Percentiles rank a stretch among this genome's conserved stretches.
These are phyloP conservation scores for Berberis vulgaris DNA, from an alignment of 164 flowering plant genomes.

Conservation along the genomic window DNA sequence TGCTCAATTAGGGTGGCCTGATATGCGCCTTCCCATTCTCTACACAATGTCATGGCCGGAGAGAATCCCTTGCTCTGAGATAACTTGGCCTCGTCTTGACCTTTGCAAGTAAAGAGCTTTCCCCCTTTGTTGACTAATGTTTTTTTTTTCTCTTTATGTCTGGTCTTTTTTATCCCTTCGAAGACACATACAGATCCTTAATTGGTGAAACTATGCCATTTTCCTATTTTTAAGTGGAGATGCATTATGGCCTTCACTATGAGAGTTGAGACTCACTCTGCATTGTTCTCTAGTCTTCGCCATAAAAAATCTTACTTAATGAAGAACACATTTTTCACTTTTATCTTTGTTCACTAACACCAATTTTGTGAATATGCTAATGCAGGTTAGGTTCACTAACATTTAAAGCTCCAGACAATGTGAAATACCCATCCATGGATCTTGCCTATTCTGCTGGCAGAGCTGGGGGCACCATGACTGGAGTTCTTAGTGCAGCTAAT, in stretches of 20 bases:
- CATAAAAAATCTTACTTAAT: no score
- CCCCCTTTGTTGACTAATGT: neutral
- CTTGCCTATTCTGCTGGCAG: conserved; percentile 97
- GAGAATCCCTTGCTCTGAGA: conserved; percentile 81
- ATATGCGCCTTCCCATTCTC: conserved; percentile 96
- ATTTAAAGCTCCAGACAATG: conserved; percentile 87
- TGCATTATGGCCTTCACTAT: no score
- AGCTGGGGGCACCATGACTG: conserved; percentile 99
- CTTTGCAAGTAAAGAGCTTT: conserved; percentile 74
- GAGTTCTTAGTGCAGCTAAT: conserved; percentile 98
- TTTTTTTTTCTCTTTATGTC: neutral
- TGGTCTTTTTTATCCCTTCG: neutral
- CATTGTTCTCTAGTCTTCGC: no score
- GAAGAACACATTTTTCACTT: neutral
- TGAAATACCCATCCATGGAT: conserved; percentile 95
- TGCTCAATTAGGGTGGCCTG: conserved; percentile 98
- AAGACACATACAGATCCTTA: no score
- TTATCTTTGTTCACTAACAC: neutral
- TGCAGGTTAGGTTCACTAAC: conserved; percentile 86
- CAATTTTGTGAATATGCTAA: neutral
- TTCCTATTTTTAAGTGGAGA: no score
- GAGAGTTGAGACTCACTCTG: no score
- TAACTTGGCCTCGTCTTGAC: conserved; percentile 98
- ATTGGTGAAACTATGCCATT: no score
- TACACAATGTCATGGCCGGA: conserved; percentile 98